Conservation (phyloP, 2,329 filamentous ascomycete species). For the Allantophomopsis lycopodina region DNA sequence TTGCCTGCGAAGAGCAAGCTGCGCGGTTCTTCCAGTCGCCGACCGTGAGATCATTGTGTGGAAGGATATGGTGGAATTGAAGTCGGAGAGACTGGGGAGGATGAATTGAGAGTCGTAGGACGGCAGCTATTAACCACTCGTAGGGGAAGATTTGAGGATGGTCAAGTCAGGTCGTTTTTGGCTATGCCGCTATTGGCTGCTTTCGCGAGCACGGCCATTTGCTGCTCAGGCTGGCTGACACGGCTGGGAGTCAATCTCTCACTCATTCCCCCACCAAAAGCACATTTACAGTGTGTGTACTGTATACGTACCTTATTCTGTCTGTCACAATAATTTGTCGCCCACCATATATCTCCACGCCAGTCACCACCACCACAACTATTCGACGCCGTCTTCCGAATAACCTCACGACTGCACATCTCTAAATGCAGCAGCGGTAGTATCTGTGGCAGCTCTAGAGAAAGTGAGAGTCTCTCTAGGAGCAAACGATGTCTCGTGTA, state of each 20-base stretch:
- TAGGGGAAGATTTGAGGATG: slow-evolving; percentile 14
- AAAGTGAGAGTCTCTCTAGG: slow-evolving; percentile 67
- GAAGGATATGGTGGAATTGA: slow-evolving; percentile 28
- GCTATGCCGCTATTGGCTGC: too few species aligned
- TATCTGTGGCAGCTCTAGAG: slow-evolving; percentile 59
- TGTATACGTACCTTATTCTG: too few species aligned
- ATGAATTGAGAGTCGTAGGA: too few species aligned
- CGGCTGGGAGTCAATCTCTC: too few species aligned
- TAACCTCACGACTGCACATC: not conserved
- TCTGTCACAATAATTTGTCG: too few species aligned
- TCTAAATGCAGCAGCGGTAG: slow-evolving; percentile 41
- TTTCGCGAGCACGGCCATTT: too few species aligned
- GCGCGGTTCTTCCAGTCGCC: slow-evolving; percentile 47
- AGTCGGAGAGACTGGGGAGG: slow-evolving; percentile 3
- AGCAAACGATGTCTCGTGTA: slow-evolving; percentile 44
- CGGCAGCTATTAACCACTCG: slow-evolving; percentile 8
- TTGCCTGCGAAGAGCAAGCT: slow-evolving; percentile 44
- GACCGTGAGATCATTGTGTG: slow-evolving; percentile 54
- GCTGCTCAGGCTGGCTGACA: too few species aligned
- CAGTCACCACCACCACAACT: not conserved
- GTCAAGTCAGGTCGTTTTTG: too few species aligned
- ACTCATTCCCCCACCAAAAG: too few species aligned
- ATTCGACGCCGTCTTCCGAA: not conserved
- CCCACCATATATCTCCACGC: too few species aligned
- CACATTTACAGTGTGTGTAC: too few species aligned